Conservation (phyloP, 2,329 filamentous ascomycete genomes). For the Pseudogymnoascus sp. region DNA sequence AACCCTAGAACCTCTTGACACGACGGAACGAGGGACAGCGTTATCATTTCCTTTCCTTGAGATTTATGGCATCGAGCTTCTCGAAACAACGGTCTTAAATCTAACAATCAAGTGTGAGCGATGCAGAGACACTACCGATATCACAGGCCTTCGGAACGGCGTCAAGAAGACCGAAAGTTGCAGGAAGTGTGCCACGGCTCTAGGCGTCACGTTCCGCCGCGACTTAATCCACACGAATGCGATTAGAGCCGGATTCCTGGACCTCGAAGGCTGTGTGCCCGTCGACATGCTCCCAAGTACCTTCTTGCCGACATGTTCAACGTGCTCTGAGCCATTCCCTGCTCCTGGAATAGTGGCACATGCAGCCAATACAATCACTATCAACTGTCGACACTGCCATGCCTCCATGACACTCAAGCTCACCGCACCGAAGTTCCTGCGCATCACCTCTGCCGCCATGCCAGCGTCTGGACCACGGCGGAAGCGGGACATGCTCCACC, state of each 20-base stretch:
- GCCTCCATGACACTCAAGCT: slow-evolving; percentile 73
- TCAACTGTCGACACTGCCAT: slow-evolving; percentile 75
- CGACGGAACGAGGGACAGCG: slow-evolving; percentile 62
- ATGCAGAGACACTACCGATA: slow-evolving; percentile 67
- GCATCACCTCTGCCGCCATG: slow-evolving; percentile 48
- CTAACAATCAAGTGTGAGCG: slow-evolving; percentile 72
- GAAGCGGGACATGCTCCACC: slow-evolving; percentile 48
- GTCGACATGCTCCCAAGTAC: slow-evolving; percentile 67
- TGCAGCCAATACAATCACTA: slow-evolving; percentile 64
- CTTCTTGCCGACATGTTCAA: slow-evolving; percentile 71
- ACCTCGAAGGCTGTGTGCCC: slow-evolving; percentile 67
- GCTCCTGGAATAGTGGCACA: slow-evolving; percentile 62
- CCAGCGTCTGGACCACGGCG: slow-evolving; percentile 36
- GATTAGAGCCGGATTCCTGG: slow-evolving; percentile 70
- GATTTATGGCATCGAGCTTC: slow-evolving; percentile 68
- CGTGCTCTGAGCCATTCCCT: slow-evolving; percentile 64
- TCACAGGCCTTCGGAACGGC: slow-evolving; percentile 58
- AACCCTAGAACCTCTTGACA: neutral
- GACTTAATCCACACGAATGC: slow-evolving; percentile 70
- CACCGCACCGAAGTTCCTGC: slow-evolving; percentile 70
- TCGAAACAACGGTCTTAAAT: slow-evolving; percentile 61
- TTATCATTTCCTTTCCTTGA: slow-evolving; percentile 74
- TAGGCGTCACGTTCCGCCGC: slow-evolving; percentile 53
- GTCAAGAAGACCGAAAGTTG: slow-evolving; percentile 47
- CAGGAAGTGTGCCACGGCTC: slow-evolving; percentile 50